phyloP scores from a whole-genome alignment of 768 basidiomycete genomes.

The Hypholoma sublateritium region DNA sequence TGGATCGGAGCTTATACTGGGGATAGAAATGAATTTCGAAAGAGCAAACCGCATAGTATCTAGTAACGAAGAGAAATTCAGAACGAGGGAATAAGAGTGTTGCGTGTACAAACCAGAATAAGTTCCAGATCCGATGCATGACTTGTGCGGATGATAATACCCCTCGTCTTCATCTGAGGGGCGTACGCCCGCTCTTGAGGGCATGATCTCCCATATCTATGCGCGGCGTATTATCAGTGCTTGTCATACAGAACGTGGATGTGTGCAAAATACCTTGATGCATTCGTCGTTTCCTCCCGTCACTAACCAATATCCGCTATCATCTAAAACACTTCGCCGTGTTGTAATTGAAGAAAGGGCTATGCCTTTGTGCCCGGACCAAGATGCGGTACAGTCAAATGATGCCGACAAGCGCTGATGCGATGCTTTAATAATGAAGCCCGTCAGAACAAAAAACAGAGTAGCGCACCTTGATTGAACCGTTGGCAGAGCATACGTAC shows the following conservation, averaged over 20 bases:
- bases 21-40: slow-evolving; percentile 84
- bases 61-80: slow-evolving; percentile 16
- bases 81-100: background rate
- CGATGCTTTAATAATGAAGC: background rate
- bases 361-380: slow-evolving; percentile 80
- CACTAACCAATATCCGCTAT: slow-evolving; percentile 44
- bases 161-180: slow-evolving; percentile 16
- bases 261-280: slow-evolving; percentile 61
- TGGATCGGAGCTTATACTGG: slow-evolving; percentile 74
- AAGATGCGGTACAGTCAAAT: slow-evolving; percentile 84
- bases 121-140: slow-evolving; percentile 22
- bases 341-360: slow-evolving; percentile 77
- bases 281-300: slow-evolving; percentile 86
- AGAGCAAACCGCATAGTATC: slow-evolving; percentile 80
- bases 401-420: slow-evolving; percentile 75
- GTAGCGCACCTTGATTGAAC: slow-evolving; percentile 61
- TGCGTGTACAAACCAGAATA: slow-evolving; percentile 21
- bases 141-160: slow-evolving; percentile 5
- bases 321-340: slow-evolving; percentile 24
- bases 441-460: too few species aligned
- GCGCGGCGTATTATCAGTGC: background rate
- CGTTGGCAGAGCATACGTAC: slow-evolving; percentile 67
- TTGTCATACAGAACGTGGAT: background rate
- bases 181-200: slow-evolving; percentile 25
- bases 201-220: slow-evolving; percentile 56